Base-by-base conservation (phyloP, 2,329 filamentous ascomycete genomes). In the Cytospora mali region DNA sequence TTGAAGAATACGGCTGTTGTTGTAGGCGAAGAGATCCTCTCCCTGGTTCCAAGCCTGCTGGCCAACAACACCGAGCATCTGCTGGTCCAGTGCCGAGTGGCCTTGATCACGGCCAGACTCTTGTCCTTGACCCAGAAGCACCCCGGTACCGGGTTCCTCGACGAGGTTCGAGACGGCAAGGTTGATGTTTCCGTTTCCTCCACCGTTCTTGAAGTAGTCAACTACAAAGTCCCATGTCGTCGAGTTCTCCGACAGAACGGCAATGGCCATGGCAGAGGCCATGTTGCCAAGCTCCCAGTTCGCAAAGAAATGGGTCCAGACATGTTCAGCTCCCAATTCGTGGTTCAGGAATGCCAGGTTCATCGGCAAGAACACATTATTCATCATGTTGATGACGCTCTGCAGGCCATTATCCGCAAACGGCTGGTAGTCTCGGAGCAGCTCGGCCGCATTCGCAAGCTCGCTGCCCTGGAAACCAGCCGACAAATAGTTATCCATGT, bases 271-370 rank as follows among this genome's bases (percentile, higher is more conserved):
- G 1, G 55, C 55, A 16, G 74, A 73, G 3, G 75, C 75, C 29
- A 81, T 71, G 46, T 80, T 80, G 67, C 74, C 76, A 5, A 79
- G 67, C 61, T 81, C 79, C 79, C 79, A 81, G 59, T 79, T 79
- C 1, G 77, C 75, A 66, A 70, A 76, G 66, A 77, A 80, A 56
- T 77, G 74, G 50, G 75, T 68, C 21, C 67, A 64, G 1, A 62
- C 67, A 2, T 73, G 70, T 11, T 68, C 73, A 49, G 63, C 49
- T 21, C 23, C 18, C 21, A 60, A 49, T 33, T 78, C 76, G 61
- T 80, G 76, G 9, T 71, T 63, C 9, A 79, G 67, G 60, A 80
- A 80, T 2, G 69, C 57, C 16, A 70, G 67, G 65, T 78, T 80
- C 68, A 75, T 72, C 1, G 73, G 68, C 25, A 73, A 72, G 64